Percentiles rank a stretch among this genome's conserved stretches.
phyloP scores from a whole-genome alignment of 495 filamentous ascomycete species.

The Delitschia confertaspora region DNA sequence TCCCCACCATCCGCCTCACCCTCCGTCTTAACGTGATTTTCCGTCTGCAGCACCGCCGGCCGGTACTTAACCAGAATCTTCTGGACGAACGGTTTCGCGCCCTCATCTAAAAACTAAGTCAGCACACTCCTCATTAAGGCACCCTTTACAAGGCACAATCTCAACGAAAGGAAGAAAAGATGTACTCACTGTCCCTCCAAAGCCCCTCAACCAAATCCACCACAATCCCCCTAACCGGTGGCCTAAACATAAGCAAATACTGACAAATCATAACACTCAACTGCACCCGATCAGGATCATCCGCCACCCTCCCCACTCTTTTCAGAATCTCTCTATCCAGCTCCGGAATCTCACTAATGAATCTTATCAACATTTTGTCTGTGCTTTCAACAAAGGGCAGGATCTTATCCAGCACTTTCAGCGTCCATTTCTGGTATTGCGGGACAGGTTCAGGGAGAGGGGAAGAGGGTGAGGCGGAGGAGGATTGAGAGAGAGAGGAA shows the following conservation, averaged over 20 bases:
- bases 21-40: slow-evolving; percentile 11
- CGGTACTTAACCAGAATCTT: slow-evolving; percentile 45
- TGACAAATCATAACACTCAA: slow-evolving; percentile 43
- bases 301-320: slow-evolving; percentile 69
- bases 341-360: slow-evolving; percentile 84
- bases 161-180: neutral
- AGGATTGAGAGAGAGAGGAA: neutral
- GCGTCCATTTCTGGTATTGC: slow-evolving; percentile 72
- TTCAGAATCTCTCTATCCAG: slow-evolving; percentile 60
- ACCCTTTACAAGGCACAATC: too few species aligned
- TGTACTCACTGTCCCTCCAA: slow-evolving; percentile 69
- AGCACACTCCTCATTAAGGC: slow-evolving; percentile 6
- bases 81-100: slow-evolving; percentile 37
- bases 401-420: slow-evolving; percentile 77
- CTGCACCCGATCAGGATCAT: slow-evolving; percentile 72
- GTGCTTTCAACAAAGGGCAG: slow-evolving; percentile 75
- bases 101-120: slow-evolving; percentile 35
- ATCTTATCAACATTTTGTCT: slow-evolving; percentile 81
- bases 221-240: slow-evolving; percentile 70
- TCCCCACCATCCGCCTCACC: slow-evolving; percentile 9
- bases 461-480: slow-evolving; percentile 35
- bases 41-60: slow-evolving; percentile 38
- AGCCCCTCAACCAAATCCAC: slow-evolving; percentile 78
- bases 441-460: slow-evolving; percentile 36
- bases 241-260: slow-evolving; percentile 78